Base-by-base conservation (phyloP, 2,329 filamentous ascomycete genomes). In the Calycina marina region DNA sequence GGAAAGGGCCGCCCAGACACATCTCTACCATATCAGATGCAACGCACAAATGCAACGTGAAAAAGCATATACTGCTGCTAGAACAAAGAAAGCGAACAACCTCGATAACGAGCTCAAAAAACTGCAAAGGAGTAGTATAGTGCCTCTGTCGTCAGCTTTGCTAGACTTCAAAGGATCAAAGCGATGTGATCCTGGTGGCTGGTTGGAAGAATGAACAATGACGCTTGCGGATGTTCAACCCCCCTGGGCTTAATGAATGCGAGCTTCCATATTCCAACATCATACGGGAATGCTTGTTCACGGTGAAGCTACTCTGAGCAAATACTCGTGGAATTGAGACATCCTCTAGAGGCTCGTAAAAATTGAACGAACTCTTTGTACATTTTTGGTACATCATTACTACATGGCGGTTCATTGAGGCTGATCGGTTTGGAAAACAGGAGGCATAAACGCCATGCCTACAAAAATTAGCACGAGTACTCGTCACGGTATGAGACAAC, bases 381-480 rank as follows among this genome's bases (percentile, higher is more conserved):
- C 20, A 3, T 22, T 22, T 22, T 25, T 16, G 20, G n/a, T n/a
- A 32, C 25, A 24, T 10, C 5, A 25, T 25, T 11, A 16, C 14
- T 32, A 14, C 9, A 11, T 25, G 14, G 15, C 25, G 8, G 15
- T 8, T 25, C n/a, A 9, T 25, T 25, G 20, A 16, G 33, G 35
- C 10, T 39, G 40, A 32, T 51, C 46, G 4, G 47, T 50, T 24
- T 45, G 20, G 26, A 49, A 51, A 8, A 52, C 44, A 26, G 49
- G 49, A 29, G 51, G 51, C 51, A 54, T 54, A 31, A 54, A 54
- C 14, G 50, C 51, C 50, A 54, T 53, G 34, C 51, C 51, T 49
- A 31, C 27, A 20, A 16, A 15, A 30, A 16, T n/a, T 13, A 3
- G 20, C 35, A 20, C 37, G 40, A 36, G 34, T 34, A 28, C 27